A percentile compares a stretch with the other conserved stretches of the same genome.
These are phyloP conservation scores for Fragaria nilgerrensis DNA, from an alignment of 306 rosid genomes.

Conservation along the genomic window DNA sequence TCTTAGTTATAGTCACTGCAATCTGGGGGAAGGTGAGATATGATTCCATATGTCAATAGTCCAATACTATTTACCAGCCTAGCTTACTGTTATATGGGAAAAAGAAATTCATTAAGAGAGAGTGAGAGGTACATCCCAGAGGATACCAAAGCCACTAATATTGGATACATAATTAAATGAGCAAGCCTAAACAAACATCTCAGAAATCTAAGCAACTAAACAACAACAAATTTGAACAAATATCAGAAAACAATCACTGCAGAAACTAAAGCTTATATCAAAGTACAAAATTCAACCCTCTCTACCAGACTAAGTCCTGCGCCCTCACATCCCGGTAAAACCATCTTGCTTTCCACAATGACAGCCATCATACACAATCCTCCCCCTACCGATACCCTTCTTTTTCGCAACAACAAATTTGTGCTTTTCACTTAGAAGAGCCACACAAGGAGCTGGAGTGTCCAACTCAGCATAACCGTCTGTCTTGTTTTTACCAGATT, in stretches of 20 bases:
- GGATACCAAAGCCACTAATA: not conserved
- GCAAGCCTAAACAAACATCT: not conserved
- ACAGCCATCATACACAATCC: not conserved
- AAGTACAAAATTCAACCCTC: not conserved
- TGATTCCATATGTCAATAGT: not conserved
- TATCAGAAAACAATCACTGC: not conserved
- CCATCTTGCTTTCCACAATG: not conserved
- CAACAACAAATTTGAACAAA: not conserved
- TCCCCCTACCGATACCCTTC: not conserved
- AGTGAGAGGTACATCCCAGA: not conserved
- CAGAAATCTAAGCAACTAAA: not conserved
- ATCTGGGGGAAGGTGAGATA: not conserved
- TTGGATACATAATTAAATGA: not conserved
- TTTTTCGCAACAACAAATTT: not conserved
- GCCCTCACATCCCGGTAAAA: not conserved
- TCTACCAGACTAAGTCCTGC: not conserved
- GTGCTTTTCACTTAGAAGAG: not conserved
- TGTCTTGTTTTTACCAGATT: not conserved
- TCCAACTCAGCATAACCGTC: not conserved
- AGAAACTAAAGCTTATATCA: not conserved
- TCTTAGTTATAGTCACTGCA: not conserved
- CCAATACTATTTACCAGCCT: not conserved
- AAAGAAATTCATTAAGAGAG: not conserved
- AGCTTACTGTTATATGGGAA: not conserved
- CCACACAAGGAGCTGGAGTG: not conserved